Percentiles rank a stretch among this genome's conserved stretches.
Evolutionary conservation across 176 grass and related monocot genomes (phyloP).

Genomic region (Oryza rufipogon): DNA sequence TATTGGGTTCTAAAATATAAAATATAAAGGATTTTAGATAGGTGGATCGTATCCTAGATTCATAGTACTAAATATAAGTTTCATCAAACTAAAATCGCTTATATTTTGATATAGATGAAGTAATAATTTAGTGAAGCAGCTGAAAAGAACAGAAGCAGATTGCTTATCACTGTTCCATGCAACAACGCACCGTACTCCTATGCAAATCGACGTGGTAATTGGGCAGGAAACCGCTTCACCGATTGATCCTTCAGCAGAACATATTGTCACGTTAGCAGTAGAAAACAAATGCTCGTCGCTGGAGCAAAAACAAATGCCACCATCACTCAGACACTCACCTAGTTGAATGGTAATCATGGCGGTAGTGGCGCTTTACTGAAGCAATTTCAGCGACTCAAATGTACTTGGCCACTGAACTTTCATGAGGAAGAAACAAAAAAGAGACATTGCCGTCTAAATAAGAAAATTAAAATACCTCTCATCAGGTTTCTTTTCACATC

Average conservation of each 20-base stretch:
- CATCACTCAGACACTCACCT: not conserved
- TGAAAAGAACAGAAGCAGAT: too few species aligned
- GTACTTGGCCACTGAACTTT: constrained; percentile 8
- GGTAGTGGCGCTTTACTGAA: not conserved
- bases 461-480: not conserved
- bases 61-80: too few species aligned
- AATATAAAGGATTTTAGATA: too few species aligned
- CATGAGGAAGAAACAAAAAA: not conserved
- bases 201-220: too few species aligned
- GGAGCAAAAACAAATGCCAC: not conserved
- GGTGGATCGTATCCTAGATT: too few species aligned
- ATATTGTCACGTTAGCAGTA: not conserved
- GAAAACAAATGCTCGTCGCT: not conserved
- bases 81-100: too few species aligned
- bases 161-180: too few species aligned
- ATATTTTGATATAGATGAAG: too few species aligned
- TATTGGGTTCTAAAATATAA: too few species aligned
- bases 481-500: not conserved
- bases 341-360: constrained; percentile 11
- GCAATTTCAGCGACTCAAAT: constrained; percentile 24
- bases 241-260: not conserved
- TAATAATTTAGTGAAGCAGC: too few species aligned
- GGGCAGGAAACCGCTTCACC: not conserved
- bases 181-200: too few species aligned
- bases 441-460: not conserved